Evolutionary conservation across 129 eudicot species (phyloP).

Genomic region (Centella asiatica): DNA sequence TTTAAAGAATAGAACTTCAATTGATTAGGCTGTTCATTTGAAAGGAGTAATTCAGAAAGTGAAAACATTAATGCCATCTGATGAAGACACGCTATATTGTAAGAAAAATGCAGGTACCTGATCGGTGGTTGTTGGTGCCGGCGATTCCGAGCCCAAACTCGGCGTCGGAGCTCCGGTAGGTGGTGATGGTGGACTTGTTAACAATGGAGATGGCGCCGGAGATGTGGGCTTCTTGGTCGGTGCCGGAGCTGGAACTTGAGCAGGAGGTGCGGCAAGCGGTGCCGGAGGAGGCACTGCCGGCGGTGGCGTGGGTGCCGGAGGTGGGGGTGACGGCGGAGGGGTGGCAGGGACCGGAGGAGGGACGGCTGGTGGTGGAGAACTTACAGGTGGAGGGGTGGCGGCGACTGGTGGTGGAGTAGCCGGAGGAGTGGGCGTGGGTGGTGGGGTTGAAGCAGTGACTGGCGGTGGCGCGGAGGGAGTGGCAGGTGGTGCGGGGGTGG

Average conservation of each 20-base stretch:
- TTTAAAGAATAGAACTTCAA: too few species aligned
- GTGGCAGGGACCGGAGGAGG: slow-evolving; percentile 28
- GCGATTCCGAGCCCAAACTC: slow-evolving; percentile 19
- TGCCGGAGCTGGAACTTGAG: slow-evolving; percentile 22
- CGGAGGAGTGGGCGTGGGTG: not conserved
- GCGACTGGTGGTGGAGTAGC: slow-evolving; percentile 25
- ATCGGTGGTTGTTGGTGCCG: slow-evolving; percentile 49
- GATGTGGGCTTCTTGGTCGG: slow-evolving; percentile 30
- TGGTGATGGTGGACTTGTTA: slow-evolving; percentile 53
- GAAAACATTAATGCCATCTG: not conserved
- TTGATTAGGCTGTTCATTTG: too few species aligned
- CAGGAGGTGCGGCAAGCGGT: slow-evolving; percentile 19
- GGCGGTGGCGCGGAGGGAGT: not conserved
- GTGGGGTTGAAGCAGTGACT: not conserved
- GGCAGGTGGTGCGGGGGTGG: slow-evolving; percentile 12
- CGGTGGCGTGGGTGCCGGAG: slow-evolving; percentile 4
- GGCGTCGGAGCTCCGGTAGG: slow-evolving; percentile 65
- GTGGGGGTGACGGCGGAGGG: slow-evolving; percentile 8
- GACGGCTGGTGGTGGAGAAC: slow-evolving; percentile 27
- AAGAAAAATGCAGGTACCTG: slow-evolving; percentile 22
- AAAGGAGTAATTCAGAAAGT: too few species aligned
- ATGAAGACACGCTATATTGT: not conserved
- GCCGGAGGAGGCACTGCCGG: slow-evolving; percentile 3
- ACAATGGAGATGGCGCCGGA: slow-evolving; percentile 31
- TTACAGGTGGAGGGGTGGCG: slow-evolving; percentile 25